Base-by-base conservation (phyloP, 176 grass and related monocot species). In the Musa troglodytarum region DNA sequence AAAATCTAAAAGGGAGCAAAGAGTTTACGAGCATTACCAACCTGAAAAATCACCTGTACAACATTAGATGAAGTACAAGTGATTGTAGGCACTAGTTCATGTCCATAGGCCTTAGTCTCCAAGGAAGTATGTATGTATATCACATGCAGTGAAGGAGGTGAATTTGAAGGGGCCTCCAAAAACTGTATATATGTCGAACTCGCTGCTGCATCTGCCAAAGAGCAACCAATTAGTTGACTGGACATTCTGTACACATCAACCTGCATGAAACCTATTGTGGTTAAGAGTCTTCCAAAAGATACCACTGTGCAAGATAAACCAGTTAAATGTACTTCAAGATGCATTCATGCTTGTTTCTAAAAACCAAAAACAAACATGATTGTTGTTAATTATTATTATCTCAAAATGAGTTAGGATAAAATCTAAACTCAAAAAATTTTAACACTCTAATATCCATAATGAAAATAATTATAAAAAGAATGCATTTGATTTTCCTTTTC, bases 1-100 rank as follows among this genome's bases (percentile, higher is more conserved):
- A 34, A 34, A 34, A 34, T 34, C 34, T 34, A 34, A 34, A 4
- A 34, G 34, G 34, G 34, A 34, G 34, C 34, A 34, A 34, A 34
- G 34, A 34, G 34, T 34, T 34, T 34, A 4, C 3, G 34, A 72
- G 63, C 77, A 43, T 64, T 29, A 63, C 26, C 14, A 87, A 97
- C 90, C 94, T 98, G 94, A 81, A 98, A 78, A 81, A 98, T 91
- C 74, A 90, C 91, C 76, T 83, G 80, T 73, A 98, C 88, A 73
- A 98, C 94, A 85, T 98, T 98, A 76, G 94, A 98, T 56, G 94
- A 98, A 71, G 94, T 93, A 75, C 94, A 98, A 6, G 94, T 98
- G 64, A 98, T 98, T 28, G 90, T 98, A 23, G 94, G 94, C 76
- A 98, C 86, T 77, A 98, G 79, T 79, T 98, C 94, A 83, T 98